These are phyloP conservation scores for Perkinsus olseni DNA, from an alignment of 169 alveolate species.

Conservation along the genomic window DNA sequence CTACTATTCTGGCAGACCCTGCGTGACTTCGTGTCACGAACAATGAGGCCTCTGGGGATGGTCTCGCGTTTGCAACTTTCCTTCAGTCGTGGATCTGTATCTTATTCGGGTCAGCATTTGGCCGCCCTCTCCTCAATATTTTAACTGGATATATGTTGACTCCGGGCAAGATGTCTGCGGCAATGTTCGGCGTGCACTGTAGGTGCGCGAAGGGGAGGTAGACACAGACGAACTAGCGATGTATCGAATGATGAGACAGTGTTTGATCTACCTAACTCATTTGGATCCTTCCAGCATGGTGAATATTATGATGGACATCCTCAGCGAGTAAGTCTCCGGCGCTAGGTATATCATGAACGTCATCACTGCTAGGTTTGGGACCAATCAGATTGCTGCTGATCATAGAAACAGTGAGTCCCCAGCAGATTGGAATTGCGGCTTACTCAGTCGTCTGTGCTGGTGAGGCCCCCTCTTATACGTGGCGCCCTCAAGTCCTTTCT, in stretches of 20 bases:
- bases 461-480: neutral
- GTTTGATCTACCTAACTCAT: slow-evolving; percentile 85
- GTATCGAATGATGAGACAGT: slow-evolving; percentile 89
- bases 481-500: slow-evolving; percentile 31
- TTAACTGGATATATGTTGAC: too few relatives aligned
- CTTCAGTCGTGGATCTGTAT: too few relatives aligned
- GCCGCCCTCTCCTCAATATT: neutral
- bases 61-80: too few relatives aligned
- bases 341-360: neutral
- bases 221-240: slow-evolving; percentile 91
- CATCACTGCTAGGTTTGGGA: neutral
- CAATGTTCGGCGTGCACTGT: too few relatives aligned
- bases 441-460: neutral
- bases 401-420: neutral
- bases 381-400: neutral
- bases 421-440: neutral
- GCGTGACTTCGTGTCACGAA: too few relatives aligned
- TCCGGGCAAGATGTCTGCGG: too few relatives aligned
- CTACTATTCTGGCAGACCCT: too few relatives aligned
- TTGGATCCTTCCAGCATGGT: slow-evolving; percentile 87
- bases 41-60: too few relatives aligned
- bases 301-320: slow-evolving; percentile 72
- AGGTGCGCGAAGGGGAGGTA: slow-evolving; percentile 49
- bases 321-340: slow-evolving; percentile 44
- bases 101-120: too few relatives aligned